Evolutionary conservation across 2,329 filamentous ascomycete species (phyloP).

Genomic region (Gnomoniopsis sp.): DNA sequence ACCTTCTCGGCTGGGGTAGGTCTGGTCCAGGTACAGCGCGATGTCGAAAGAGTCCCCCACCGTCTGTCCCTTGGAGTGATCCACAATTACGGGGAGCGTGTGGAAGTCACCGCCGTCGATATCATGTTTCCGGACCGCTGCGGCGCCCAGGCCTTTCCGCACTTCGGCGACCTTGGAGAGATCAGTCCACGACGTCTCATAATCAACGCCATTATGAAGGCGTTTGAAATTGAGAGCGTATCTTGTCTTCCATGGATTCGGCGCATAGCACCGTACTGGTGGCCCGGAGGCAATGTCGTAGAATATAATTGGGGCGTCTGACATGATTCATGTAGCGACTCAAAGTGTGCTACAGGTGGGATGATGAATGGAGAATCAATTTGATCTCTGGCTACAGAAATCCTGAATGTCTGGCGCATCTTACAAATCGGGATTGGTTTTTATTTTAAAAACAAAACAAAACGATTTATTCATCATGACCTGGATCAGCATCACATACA

Average conservation of each 20-base stretch:
- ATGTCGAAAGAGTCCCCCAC: slow-evolving; percentile 66
- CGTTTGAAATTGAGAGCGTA: slow-evolving; percentile 41
- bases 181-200: slow-evolving; percentile 44
- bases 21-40: slow-evolving; percentile 54
- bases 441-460: too few relatives aligned
- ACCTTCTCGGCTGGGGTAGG: slow-evolving; percentile 35
- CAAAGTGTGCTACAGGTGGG: too few relatives aligned
- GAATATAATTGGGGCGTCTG: slow-evolving; percentile 26
- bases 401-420: too few relatives aligned
- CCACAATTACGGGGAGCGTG: slow-evolving; percentile 9
- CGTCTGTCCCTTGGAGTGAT: slow-evolving; percentile 17
- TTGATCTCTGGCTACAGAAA: too few relatives aligned
- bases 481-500: too few relatives aligned
- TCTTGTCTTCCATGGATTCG: slow-evolving; percentile 32
- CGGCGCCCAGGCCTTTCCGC: slow-evolving; percentile 42
- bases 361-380: too few relatives aligned
- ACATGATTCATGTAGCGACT: slow-evolving; percentile 4
- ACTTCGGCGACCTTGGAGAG: slow-evolving; percentile 48
- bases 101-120: slow-evolving; percentile 45
- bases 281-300: slow-evolving; percentile 40
- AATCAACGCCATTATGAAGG: slow-evolving; percentile 20
- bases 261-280: slow-evolving; percentile 25
- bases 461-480: too few relatives aligned
- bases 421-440: too few relatives aligned
- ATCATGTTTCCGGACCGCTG: slow-evolving; percentile 49